phyloP scores from a whole-genome alignment of 495 filamentous ascomycete species.

The Penicillium longicatenatum region DNA sequence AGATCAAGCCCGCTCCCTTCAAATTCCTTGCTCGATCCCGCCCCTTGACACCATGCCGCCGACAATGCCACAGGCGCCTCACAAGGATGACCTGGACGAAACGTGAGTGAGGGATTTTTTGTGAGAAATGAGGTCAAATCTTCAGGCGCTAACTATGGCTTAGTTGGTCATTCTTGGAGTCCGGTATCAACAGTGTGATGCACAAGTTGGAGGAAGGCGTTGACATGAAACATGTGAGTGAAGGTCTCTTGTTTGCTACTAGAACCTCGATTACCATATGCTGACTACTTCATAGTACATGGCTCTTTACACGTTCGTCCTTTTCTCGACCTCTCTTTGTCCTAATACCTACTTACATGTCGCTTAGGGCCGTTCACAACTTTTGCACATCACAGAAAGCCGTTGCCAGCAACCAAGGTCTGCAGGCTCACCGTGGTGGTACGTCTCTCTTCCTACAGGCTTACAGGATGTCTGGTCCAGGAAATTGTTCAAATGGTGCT shows the following conservation, averaged over 20 bases:
- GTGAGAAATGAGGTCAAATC: neutral
- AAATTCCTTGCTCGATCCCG: slow-evolving; percentile 3
- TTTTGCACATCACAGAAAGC: slow-evolving; percentile 99
- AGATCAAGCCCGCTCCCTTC: slow-evolving; percentile 4
- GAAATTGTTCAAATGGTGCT: neutral
- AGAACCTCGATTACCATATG: slow-evolving; percentile 12
- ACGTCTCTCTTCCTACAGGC: slow-evolving; percentile 27
- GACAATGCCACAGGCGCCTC: slow-evolving; percentile 54
- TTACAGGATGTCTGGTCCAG: neutral
- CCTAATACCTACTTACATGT: slow-evolving; percentile 23
- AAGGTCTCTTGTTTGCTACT: neutral
- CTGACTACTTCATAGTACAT: slow-evolving; percentile 67
- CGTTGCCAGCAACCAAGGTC: slow-evolving; percentile 54
- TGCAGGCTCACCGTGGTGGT: slow-evolving; percentile 78
- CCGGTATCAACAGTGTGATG: slow-evolving; percentile 91
- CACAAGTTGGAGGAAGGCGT: slow-evolving; percentile 84
- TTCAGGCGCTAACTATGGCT: slow-evolving; percentile 18
- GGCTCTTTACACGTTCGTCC: slow-evolving; percentile 88
- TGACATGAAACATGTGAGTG: slow-evolving; percentile 84
- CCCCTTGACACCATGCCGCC: slow-evolving; percentile 37
- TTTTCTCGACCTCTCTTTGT: slow-evolving; percentile 16
- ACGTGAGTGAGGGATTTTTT: slow-evolving; percentile 60
- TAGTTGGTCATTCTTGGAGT: slow-evolving; percentile 88
- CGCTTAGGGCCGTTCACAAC: slow-evolving; percentile 87
- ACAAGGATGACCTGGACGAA: slow-evolving; percentile 79